Base-by-base conservation (phyloP, 345 rosid species). In the Psidium friedrichsthalianum region DNA sequence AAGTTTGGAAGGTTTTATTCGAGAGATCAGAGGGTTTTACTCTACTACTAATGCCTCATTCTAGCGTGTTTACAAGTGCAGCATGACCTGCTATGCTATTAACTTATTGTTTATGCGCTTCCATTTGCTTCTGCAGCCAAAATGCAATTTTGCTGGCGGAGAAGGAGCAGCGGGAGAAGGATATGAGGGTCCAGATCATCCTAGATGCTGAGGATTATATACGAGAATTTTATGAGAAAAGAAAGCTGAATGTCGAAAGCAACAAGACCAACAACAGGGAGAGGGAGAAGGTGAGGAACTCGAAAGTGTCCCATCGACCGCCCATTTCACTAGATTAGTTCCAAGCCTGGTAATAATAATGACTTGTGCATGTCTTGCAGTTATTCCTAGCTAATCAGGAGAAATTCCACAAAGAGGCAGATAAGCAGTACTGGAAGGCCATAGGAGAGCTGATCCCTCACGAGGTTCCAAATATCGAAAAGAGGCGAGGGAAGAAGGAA, bases 151-250 rank as follows among this genome's bases (percentile, higher is more conserved):
- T 85, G 82, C 92, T 94, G 6, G 96, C 93, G 88, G 98, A 93
- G 87, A 94, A 94, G 92, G 98, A 94, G 89, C 91, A 89, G 82
- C 91, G 84, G 88, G 98, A 94, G 91, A 93, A 93, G 90, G 95
- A 93, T 59, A 88, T 88, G 94, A 86, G 95, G 86, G 89, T 90
- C 83, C 94, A 91, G 90, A 91, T 95, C 84, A 89, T 94, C 53
- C 87, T 88, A 69, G 95, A 94, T 85, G 98, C 95, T 51, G 95
- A 93, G 85, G 94, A 91, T 74, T 93, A 88, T 58, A 92, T 87
- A 69, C 88, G 88, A 49, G 90, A 91, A 22, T 93, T 93, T 87
- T 91, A 95, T 52, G 98, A 95, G 93, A 95, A 93, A 84, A 88
- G 94, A 87, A 88, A 89, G 84, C 89, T 88, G 42, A 94, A 86